Evolutionary conservation across 2,329 filamentous ascomycete species (phyloP).

Genomic region (Fusarium pseudonygamai): DNA sequence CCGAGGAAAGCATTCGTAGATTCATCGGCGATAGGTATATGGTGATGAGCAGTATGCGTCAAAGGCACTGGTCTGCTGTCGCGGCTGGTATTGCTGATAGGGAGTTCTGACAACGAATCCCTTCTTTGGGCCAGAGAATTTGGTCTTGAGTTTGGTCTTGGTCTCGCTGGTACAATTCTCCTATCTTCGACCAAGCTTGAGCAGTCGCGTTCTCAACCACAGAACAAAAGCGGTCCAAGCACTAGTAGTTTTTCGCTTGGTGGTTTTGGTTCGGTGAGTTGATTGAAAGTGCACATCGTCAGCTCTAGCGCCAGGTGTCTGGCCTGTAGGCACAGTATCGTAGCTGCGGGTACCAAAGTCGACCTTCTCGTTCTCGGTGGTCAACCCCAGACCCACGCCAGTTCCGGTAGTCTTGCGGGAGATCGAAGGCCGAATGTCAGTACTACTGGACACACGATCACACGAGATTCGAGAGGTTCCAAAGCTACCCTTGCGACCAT

Average conservation of each 20-base stretch:
- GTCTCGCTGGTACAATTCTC: slow-evolving; percentile 34
- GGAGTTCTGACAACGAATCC: slow-evolving; percentile 18
- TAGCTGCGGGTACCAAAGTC: slow-evolving; percentile 59
- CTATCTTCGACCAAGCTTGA: slow-evolving; percentile 55
- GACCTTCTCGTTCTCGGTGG: slow-evolving; percentile 52
- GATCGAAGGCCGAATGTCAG: slow-evolving; percentile 42
- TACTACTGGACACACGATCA: slow-evolving; percentile 46
- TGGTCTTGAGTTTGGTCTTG: slow-evolving; percentile 26
- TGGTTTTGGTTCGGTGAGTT: slow-evolving; percentile 55
- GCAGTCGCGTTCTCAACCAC: slow-evolving; percentile 67
- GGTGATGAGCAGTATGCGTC: slow-evolving; percentile 20
- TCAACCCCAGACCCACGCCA: slow-evolving; percentile 26
- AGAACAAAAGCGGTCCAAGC: slow-evolving; percentile 72
- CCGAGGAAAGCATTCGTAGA: slow-evolving; percentile 2
- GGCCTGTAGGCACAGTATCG: slow-evolving; percentile 51
- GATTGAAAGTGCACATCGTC: slow-evolving; percentile 57
- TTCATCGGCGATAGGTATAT: slow-evolving; percentile 25
- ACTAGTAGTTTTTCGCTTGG: slow-evolving; percentile 69
- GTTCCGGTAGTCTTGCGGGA: slow-evolving; percentile 44
- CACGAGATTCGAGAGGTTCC: slow-evolving; percentile 46
- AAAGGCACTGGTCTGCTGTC: slow-evolving; percentile 1
- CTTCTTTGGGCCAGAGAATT: slow-evolving; percentile 17
- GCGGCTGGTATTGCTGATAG: slow-evolving; percentile 17
- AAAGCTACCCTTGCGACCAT: slow-evolving; percentile 53
- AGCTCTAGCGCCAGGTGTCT: slow-evolving; percentile 45